Conservation (phyloP, 257 asterid genomes). For the Solanum sejunctum region DNA sequence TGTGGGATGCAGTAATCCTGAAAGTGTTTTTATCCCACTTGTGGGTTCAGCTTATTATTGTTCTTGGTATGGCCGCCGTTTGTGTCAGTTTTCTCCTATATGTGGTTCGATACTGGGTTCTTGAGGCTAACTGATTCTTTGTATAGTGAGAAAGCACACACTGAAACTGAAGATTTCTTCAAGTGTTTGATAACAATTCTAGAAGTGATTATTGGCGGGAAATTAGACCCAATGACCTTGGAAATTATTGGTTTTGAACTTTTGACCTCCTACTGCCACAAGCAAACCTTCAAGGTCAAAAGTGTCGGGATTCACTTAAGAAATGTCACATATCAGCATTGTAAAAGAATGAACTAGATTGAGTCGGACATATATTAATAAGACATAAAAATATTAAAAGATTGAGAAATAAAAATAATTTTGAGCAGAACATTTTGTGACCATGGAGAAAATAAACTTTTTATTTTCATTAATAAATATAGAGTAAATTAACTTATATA, state of each 20-base stretch:
- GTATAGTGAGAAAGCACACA: neutral
- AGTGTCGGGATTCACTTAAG: neutral
- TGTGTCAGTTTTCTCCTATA: conserved; percentile 21
- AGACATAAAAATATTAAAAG: neutral
- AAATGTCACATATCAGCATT: neutral
- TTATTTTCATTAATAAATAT: neutral
- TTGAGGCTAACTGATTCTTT: conserved; percentile 11
- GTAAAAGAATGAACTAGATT: neutral
- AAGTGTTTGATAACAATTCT: neutral
- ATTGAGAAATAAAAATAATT: neutral
- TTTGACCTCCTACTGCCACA: neutral
- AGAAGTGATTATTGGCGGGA: neutral
- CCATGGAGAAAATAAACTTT: neutral
- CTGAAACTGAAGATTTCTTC: neutral
- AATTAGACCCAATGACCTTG: neutral
- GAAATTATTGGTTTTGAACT: neutral
- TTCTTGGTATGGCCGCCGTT: conserved; percentile 20
- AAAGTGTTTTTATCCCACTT: conserved; percentile 26
- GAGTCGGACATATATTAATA: neutral
- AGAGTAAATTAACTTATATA: neutral
- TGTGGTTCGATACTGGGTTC: conserved; percentile 23
- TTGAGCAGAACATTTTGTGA: neutral
- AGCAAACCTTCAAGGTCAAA: neutral
- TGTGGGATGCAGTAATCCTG: conserved; percentile 40
- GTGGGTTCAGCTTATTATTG: conserved; percentile 32